phyloP scores from a whole-genome alignment of 768 basidiomycete species.

The Lentinus tigrinus region DNA sequence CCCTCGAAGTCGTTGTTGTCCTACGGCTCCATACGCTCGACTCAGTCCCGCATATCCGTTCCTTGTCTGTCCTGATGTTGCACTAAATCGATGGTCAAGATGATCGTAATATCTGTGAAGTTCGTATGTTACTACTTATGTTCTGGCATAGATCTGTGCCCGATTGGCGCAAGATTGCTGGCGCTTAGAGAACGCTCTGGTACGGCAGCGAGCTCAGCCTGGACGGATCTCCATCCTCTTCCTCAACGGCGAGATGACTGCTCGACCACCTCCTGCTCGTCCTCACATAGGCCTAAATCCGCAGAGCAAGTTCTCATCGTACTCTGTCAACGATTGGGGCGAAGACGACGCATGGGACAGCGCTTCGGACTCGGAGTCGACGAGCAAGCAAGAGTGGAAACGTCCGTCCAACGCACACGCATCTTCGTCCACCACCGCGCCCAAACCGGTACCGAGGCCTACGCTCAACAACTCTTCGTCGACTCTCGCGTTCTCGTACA shows the following conservation, averaged over 20 bases:
- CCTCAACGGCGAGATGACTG: constrained; percentile 33
- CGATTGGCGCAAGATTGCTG: no score
- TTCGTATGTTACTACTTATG: no score
- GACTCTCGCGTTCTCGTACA: constrained; percentile 77
- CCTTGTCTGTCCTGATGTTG: no score
- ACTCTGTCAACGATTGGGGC: constrained; percentile 60
- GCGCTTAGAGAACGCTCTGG: no score
- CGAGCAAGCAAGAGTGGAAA: constrained; percentile 37
- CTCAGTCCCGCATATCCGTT: no score
- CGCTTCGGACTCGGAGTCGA: constrained; percentile 74
- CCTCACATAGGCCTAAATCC: constrained; percentile 70
- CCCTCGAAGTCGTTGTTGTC: no score
- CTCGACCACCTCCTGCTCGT: constrained; percentile 69
- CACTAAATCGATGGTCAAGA: no score
- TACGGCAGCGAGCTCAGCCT: no score
- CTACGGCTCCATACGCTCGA: no score
- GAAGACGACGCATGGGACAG: constrained; percentile 90
- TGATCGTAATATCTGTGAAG: no score
- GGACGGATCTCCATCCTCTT: background rate
- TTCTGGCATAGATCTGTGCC: no score
- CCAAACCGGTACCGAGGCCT: constrained; percentile 55
- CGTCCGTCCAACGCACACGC: constrained; percentile 13
- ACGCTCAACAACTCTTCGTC: constrained; percentile 56
- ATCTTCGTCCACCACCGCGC: constrained; percentile 39
- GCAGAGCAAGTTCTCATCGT: constrained; percentile 40